phyloP scores from a whole-genome alignment of 2,329 filamentous ascomycete species.

The Hymenoscyphus scutula region DNA sequence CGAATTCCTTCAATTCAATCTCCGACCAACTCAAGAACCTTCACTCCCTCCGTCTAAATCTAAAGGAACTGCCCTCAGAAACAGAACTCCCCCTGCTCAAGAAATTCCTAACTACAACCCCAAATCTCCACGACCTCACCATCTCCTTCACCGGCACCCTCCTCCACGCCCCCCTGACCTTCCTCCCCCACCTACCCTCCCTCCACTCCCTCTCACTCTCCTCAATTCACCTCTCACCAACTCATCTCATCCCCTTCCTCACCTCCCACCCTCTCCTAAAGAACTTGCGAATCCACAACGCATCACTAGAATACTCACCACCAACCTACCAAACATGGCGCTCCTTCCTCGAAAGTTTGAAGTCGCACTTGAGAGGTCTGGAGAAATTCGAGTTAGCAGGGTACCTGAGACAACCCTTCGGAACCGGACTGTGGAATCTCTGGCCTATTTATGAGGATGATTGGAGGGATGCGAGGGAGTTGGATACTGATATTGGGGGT shows the following conservation, averaged over 20 bases:
- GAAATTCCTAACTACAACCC: background rate
- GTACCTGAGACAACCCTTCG: slow-evolving; percentile 6
- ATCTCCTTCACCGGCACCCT: background rate
- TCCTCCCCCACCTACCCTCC: background rate
- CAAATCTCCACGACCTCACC: background rate
- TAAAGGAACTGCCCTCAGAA: background rate
- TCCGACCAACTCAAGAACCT: background rate
- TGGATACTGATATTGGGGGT: background rate
- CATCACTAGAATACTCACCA: background rate
- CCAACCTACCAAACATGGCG: slow-evolving; percentile 15
- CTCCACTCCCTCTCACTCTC: background rate
- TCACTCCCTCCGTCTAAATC: background rate
- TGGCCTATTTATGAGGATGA: slow-evolving; percentile 21
- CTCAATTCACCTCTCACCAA: background rate
- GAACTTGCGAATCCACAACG: slow-evolving; percentile 8
- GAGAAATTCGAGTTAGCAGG: slow-evolving; percentile 22
- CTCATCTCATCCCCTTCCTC: background rate
- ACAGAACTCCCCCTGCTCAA: background rate
- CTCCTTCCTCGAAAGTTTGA: slow-evolving; percentile 11
- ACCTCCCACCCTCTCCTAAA: background rate
- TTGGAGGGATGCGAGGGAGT: slow-evolving; percentile 8
- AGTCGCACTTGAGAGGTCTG: slow-evolving; percentile 5
- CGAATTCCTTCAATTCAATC: background rate
- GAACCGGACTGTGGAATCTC: slow-evolving; percentile 13
- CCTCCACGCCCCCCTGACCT: background rate